Evolutionary conservation across 2,329 filamentous ascomycete genomes (phyloP).

Genomic region (Monosporascus sp.): DNA sequence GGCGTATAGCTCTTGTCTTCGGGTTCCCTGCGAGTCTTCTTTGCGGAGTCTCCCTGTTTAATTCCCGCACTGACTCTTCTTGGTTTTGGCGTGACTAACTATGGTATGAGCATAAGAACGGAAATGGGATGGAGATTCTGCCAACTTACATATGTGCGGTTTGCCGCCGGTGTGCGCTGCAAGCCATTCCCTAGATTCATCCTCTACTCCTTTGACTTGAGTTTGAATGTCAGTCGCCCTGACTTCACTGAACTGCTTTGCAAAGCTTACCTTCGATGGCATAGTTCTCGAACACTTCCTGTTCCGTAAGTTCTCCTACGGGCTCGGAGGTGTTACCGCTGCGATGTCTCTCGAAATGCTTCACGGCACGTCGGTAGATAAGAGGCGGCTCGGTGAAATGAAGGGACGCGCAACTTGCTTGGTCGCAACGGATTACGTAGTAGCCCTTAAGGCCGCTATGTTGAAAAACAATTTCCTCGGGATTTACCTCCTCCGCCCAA

Average conservation of each 20-base stretch:
- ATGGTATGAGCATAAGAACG: not conserved
- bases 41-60: constrained; percentile 4
- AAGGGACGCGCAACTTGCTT: constrained; percentile 12
- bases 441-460: constrained; percentile 17
- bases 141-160: constrained; percentile 22
- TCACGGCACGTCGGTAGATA: constrained; percentile 21
- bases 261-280: constrained; percentile 18
- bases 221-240: constrained; percentile 1
- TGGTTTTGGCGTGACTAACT: constrained; percentile 15
- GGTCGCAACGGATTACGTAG: constrained; percentile 24
- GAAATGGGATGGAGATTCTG: not conserved
- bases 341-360: constrained; percentile 22
- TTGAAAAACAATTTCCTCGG: constrained; percentile 23
- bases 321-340: constrained; percentile 3
- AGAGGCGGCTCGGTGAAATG: constrained; percentile 22
- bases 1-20: constrained; percentile 15
- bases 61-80: not conserved
- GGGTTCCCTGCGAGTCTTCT: constrained; percentile 6
- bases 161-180: constrained; percentile 19
- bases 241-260: not conserved
- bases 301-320: constrained; percentile 19
- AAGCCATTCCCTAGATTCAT: constrained; percentile 24
- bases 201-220: constrained; percentile 19
- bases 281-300: constrained; percentile 25
- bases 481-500: constrained; percentile 20